These are phyloP conservation scores for Xanthoconium separans DNA, from an alignment of 1,284 basidiomycete species.

Conservation along the genomic window DNA sequence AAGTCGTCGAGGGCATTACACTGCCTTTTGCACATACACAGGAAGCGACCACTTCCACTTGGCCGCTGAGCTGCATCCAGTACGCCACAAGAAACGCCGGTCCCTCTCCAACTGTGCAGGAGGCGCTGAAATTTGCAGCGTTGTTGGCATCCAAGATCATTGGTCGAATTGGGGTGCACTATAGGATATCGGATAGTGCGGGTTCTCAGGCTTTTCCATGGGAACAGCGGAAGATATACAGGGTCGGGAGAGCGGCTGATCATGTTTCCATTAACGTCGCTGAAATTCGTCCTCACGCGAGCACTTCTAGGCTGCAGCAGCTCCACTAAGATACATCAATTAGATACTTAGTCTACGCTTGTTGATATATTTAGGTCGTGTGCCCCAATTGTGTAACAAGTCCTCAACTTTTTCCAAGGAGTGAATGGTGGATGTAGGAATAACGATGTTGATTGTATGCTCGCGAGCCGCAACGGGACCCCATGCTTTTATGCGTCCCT, in stretches of 20 bases:
- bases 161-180: constrained; percentile 32
- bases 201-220: constrained; percentile 16
- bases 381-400: too few relatives aligned
- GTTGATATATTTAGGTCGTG: too few relatives aligned
- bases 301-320: constrained; percentile 11
- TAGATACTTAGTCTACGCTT: too few relatives aligned
- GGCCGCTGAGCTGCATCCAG: constrained; percentile 16
- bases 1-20: constrained; percentile 46
- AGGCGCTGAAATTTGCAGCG: constrained; percentile 49
- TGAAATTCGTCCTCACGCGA: constrained; percentile 2
- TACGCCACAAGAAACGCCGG: constrained; percentile 23
- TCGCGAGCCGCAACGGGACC: too few relatives aligned
- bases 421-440: too few relatives aligned
- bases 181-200: constrained; percentile 26
- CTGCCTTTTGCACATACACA: constrained; percentile 44
- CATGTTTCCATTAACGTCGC: background rate
- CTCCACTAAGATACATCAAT: background rate
- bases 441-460: too few relatives aligned
- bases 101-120: constrained; percentile 39
- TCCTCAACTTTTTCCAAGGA: too few relatives aligned
- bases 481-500: too few relatives aligned
- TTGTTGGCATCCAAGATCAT: constrained; percentile 44
- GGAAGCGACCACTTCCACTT: constrained; percentile 20
- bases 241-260: background rate
- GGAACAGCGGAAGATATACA: constrained; percentile 19